Conservation (phyloP, 2,329 filamentous ascomycete genomes). For the Xylariales sp. region DNA sequence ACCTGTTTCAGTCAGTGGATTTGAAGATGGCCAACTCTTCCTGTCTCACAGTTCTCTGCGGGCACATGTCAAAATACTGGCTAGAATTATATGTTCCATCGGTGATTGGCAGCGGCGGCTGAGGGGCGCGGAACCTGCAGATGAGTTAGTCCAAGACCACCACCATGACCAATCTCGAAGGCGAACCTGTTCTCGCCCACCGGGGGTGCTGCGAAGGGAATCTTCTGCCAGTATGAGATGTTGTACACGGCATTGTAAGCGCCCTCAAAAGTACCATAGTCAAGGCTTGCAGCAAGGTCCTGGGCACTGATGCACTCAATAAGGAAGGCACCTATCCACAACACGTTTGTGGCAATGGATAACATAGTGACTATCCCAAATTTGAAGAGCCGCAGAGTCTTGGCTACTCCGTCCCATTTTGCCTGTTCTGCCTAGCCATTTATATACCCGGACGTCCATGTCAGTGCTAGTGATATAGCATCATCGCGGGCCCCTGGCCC, state of each 20-base stretch:
- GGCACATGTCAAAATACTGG: constrained; percentile 52
- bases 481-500: too few species aligned
- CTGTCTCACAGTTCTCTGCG: constrained; percentile 45
- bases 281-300: constrained; percentile 34
- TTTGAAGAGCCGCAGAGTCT: neutral
- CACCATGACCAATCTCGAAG: too few species aligned
- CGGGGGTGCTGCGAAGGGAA: constrained; percentile 57
- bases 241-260: constrained; percentile 48
- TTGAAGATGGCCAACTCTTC: neutral
- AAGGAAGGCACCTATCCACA: neutral
- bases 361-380: neutral
- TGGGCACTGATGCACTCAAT: constrained; percentile 3
- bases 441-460: too few species aligned
- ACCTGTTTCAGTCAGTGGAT: constrained; percentile 21
- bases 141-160: neutral
- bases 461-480: too few species aligned
- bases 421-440: too few species aligned
- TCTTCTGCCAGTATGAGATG: constrained; percentile 55
- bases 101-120: constrained; percentile 44
- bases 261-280: constrained; percentile 49
- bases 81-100: constrained; percentile 50
- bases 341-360: neutral
- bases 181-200: constrained; percentile 45
- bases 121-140: constrained; percentile 52
- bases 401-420: neutral